A percentile compares a stretch with the other conserved stretches of the same genome.
These are phyloP conservation scores for Heimioporus retisporus DNA, from an alignment of 1,284 basidiomycete species.

Conservation along the genomic window DNA sequence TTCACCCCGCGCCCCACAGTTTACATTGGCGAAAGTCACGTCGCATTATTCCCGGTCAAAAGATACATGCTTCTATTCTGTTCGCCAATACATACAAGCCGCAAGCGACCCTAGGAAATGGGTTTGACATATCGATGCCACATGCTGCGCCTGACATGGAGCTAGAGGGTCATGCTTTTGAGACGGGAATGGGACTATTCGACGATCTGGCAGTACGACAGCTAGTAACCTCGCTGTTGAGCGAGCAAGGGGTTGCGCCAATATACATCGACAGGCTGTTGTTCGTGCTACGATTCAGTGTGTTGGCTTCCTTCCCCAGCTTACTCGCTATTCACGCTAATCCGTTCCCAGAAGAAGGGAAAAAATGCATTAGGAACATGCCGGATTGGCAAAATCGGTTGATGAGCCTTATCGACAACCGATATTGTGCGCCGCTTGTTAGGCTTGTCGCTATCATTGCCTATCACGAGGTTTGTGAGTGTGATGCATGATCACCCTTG, in stretches of 20 bases:
- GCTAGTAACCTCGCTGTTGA: constrained; percentile 21
- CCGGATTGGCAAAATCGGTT: constrained; percentile 22
- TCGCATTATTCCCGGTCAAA: constrained; percentile 17
- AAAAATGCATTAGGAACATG: constrained; percentile 24
- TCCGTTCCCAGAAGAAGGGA: constrained; percentile 35
- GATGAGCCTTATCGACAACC: constrained; percentile 19
- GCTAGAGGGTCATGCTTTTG: constrained; percentile 29
- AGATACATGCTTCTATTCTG: constrained; percentile 40
- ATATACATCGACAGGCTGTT: constrained; percentile 34
- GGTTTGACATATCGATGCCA: constrained; percentile 34
- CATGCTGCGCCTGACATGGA: constrained; percentile 12
- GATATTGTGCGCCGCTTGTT: constrained; percentile 17
- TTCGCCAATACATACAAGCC: constrained; percentile 36
- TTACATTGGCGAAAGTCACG: constrained; percentile 30
- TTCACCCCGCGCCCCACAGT: constrained; percentile 22
- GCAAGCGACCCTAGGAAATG: constrained; percentile 36
- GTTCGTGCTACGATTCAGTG: no score
- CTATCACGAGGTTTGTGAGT: constrained; percentile 37
- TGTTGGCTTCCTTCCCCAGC: not conserved
- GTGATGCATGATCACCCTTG: not conserved
- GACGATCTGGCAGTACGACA: constrained; percentile 30
- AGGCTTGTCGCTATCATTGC: constrained; percentile 35
- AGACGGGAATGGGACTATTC: constrained; percentile 30
- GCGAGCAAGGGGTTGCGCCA: constrained; percentile 24
- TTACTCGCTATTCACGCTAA: not conserved